These are phyloP conservation scores for Colletotrichum phormii DNA, from an alignment of 2,329 filamentous ascomycete species.

Conservation along the genomic window DNA sequence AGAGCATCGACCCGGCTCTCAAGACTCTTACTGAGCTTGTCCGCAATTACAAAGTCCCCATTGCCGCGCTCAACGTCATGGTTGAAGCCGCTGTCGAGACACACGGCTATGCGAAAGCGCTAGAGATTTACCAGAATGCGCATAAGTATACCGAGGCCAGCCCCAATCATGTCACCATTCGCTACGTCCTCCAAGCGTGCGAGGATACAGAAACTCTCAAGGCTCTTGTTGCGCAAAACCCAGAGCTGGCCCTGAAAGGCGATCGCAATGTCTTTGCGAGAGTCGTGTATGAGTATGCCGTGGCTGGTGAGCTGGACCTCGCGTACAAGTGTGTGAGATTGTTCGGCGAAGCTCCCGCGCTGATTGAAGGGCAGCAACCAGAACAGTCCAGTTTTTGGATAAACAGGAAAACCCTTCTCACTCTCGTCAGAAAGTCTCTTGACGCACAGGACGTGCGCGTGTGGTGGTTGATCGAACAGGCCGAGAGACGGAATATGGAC, in stretches of 20 bases:
- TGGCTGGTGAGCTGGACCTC: conserved; percentile 25
- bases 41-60: conserved; percentile 49
- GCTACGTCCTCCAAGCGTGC: conserved; percentile 46
- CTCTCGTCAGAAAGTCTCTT: conserved; percentile 27
- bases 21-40: conserved; percentile 65
- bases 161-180: conserved; percentile 43
- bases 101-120: conserved; percentile 45
- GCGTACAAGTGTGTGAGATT: conserved; percentile 33
- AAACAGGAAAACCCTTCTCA: conserved; percentile 20
- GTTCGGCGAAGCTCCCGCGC: conserved; percentile 19
- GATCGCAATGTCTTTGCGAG: conserved; percentile 20
- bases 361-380: not conserved
- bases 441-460: conserved; percentile 34
- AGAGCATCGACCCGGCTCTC: conserved; percentile 64
- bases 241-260: conserved; percentile 36
- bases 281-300: conserved; percentile 22
- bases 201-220: conserved; percentile 40
- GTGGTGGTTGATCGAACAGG: conserved; percentile 35
- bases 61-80: conserved; percentile 49
- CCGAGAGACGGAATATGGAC: conserved; percentile 30
- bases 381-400: conserved; percentile 14
- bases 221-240: conserved; percentile 46
- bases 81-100: conserved; percentile 48
- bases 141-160: conserved; percentile 44
- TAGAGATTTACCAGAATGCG: conserved; percentile 47